Conservation (phyloP, 305 asterid genomes). For the Petunia hybrid region DNA sequence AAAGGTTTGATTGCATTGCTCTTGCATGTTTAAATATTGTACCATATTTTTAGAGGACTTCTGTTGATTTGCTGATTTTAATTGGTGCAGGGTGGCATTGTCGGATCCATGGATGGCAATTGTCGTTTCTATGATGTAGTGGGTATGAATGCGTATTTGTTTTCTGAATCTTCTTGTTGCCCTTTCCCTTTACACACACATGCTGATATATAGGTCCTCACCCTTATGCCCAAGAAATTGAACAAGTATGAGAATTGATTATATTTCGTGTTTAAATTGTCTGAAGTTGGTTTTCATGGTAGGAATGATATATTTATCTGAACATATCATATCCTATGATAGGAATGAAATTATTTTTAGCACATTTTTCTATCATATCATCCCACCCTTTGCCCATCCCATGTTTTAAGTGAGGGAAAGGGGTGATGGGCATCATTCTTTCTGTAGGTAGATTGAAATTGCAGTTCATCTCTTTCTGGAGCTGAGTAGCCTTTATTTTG, state of each 20-base stretch:
- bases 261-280: not conserved
- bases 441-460: not conserved
- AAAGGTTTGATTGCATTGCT: conserved; percentile 49
- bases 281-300: conserved; percentile 6
- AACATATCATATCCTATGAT: not conserved
- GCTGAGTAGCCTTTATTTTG: not conserved
- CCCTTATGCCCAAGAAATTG: not conserved
- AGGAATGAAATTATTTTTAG: not conserved
- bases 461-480: not conserved
- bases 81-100: conserved; percentile 67
- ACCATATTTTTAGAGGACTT: not conserved
- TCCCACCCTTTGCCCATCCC: not conserved
- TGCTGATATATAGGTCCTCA: not conserved
- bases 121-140: conserved; percentile 64
- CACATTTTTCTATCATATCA: not conserved
- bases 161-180: conserved; percentile 13
- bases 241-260: not conserved
- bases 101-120: conserved; percentile 81
- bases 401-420: not conserved
- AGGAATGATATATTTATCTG: not conserved
- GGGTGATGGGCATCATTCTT: not conserved
- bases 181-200: not conserved
- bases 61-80: not conserved
- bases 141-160: conserved; percentile 46
- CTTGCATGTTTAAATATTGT: not conserved